Base-by-base conservation (phyloP, 2,329 filamentous ascomycete genomes). In the Epichloe bromicola region DNA sequence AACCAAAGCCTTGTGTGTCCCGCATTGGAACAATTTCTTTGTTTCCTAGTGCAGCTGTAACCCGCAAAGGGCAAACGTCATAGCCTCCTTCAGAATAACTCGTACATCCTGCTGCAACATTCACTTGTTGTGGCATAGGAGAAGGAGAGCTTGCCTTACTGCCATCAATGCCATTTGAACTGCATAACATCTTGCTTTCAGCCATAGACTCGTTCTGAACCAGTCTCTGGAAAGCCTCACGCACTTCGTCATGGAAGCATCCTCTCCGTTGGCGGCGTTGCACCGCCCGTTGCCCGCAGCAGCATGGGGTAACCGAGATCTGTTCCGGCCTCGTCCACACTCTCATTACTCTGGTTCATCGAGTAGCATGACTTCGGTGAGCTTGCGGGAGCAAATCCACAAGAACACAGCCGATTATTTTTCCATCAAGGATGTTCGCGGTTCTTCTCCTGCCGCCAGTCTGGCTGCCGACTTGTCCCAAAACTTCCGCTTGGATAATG, bases 391-490 rank as follows among this genome's bases (percentile, higher is more conserved):
- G 75, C 77, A 83, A 67, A 69, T 82, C 64, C 70, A 79, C 58
- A 74, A 76, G 55, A 70, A 75, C 43, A 73, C 71, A 40, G 67
- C 75, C 37, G 90, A 95, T 67, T 95, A 93, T 72, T 95, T 97
- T 72, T 83, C 77, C 61, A 69, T 86, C 60, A 89, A 87, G 64
- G 78, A 85, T 49, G 74, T 88, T 61, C 81, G 82, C 58, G 88
- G 88, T 46, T 95, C 90, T 19, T 98, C 93, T 51, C 93, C 93
- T 5, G 90, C 89, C 37, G 83, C 88, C 49, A 95, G 88, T 63
- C 74, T 98, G 59, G 91, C 90, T 41, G 90, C 89, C 55, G 93
- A 98, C 70, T 77, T 97, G 60, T 96, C 90, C 53, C 89, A 95
- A 65, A 98, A 97, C 73, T 95, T 97, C 66, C 86, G 91, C 65